phyloP scores from a whole-genome alignment of 2,329 filamentous ascomycete species.

The Calonectria leucothoes region DNA sequence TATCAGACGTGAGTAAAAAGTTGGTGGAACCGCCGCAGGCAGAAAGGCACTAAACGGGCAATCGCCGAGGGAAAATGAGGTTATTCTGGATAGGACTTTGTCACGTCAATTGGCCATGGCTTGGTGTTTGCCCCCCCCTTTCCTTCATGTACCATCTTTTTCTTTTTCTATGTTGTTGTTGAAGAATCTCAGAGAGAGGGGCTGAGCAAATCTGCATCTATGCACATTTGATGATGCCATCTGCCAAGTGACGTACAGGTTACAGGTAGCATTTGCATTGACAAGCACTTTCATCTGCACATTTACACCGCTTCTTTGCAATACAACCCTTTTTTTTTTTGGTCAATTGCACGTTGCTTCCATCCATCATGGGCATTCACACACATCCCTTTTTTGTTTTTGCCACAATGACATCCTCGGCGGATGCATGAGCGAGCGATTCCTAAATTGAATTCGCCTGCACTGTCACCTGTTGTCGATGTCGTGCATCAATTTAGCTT shows the following conservation, averaged over 20 bases:
- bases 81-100: neutral
- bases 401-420: neutral
- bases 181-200: neutral
- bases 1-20: neutral
- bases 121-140: neutral
- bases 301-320: constrained; percentile 4
- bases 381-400: neutral
- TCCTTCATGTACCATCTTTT: neutral
- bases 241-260: neutral
- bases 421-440: neutral
- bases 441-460: neutral
- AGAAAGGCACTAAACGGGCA: constrained; percentile 10
- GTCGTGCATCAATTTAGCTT: neutral
- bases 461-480: neutral
- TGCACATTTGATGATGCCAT: constrained; percentile 7
- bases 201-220: neutral
- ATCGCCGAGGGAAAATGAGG: constrained; percentile 3
- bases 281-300: neutral
- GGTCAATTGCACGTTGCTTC: neutral
- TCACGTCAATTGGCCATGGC: neutral
- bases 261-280: neutral
- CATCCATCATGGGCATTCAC: neutral
- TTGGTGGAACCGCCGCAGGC: neutral
- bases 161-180: neutral
- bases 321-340: neutral